These are phyloP conservation scores for Sarcodon sp. DNA, from an alignment of 768 basidiomycete genomes.

Conservation along the genomic window DNA sequence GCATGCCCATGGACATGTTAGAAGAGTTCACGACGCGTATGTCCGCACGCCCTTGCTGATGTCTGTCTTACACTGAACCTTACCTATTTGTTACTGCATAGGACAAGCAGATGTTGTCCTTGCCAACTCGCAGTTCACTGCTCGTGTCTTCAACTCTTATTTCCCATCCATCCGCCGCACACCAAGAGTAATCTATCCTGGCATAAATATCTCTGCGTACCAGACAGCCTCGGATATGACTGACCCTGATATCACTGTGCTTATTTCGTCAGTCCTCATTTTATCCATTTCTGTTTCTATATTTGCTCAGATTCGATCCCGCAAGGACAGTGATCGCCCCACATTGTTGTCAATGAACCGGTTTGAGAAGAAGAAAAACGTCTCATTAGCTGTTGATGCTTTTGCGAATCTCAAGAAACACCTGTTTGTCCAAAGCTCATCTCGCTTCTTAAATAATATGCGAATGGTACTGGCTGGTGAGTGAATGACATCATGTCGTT, in stretches of 20 bases:
- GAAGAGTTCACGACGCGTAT: constrained; percentile 85
- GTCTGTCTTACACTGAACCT: background rate
- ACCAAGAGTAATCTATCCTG: constrained; percentile 87
- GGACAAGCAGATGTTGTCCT: constrained; percentile 85
- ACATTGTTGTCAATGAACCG: constrained; percentile 86
- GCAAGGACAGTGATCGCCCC: constrained; percentile 35
- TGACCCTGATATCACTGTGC: constrained; percentile 37
- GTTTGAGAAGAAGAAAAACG: constrained; percentile 94
- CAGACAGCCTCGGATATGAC: constrained; percentile 24
- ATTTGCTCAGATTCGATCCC: constrained; percentile 2
- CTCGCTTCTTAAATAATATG: constrained; percentile 18
- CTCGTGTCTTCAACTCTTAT: constrained; percentile 63
- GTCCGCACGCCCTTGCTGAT: constrained; percentile 11
- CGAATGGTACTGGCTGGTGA: constrained; percentile 74
- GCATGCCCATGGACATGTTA: constrained; percentile 79
- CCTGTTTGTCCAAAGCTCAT: constrained; percentile 4
- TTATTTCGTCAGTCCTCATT: constrained; percentile 40
- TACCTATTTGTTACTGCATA: constrained; percentile 15
- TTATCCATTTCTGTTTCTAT: background rate
- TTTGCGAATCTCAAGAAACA: constrained; percentile 45
- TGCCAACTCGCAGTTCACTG: constrained; percentile 86
- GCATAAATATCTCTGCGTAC: constrained; percentile 77
- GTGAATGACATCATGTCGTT: constrained; percentile 4
- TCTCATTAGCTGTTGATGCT: constrained; percentile 63
- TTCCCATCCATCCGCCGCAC: constrained; percentile 52